phyloP scores from a whole-genome alignment of 2,329 filamentous ascomycete genomes.

The Venturia nashicola region DNA sequence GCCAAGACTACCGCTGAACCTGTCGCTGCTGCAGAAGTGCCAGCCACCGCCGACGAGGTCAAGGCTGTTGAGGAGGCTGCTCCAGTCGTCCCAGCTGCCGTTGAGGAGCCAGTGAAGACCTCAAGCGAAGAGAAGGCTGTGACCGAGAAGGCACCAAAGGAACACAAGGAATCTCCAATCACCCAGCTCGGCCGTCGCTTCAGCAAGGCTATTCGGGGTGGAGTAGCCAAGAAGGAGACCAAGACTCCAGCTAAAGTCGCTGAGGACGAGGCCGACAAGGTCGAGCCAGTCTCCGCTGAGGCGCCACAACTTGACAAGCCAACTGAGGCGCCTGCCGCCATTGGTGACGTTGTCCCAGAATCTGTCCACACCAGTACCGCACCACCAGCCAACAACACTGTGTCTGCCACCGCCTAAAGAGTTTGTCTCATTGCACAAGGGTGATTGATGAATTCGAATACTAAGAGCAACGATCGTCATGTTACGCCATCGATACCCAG shows the following conservation, averaged over 20 bases:
- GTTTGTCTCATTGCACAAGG: conserved; percentile 24
- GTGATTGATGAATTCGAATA: not conserved
- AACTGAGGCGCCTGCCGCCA: conserved; percentile 12
- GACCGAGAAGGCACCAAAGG: conserved; percentile 11
- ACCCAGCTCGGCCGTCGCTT: conserved; percentile 24
- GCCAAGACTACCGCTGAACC: conserved; percentile 3
- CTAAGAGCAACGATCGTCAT: conserved; percentile 9
- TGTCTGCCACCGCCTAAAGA: conserved; percentile 38
- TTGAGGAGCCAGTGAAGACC: conserved; percentile 13
- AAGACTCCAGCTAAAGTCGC: conserved; percentile 22
- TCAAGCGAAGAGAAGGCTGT: conserved; percentile 12
- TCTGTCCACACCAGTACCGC: conserved; percentile 27
- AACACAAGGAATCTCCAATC: conserved; percentile 15
- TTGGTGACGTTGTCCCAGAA: conserved; percentile 26
- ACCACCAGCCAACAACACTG: conserved; percentile 26
- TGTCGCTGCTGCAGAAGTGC: conserved; percentile 14
- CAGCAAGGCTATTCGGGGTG: conserved; percentile 26
- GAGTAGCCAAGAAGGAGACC: conserved; percentile 25
- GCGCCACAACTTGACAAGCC: conserved; percentile 12
- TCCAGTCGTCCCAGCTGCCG: conserved; percentile 14
- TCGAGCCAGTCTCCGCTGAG: conserved; percentile 18
- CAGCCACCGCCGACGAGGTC: conserved; percentile 18
- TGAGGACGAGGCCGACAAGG: conserved; percentile 17
- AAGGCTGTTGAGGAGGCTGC: conserved; percentile 7
- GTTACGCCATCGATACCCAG: conserved; percentile 8